Evolutionary conservation across 2,329 filamentous ascomycete species (phyloP).

Genomic region (Monilinia fructicola): DNA sequence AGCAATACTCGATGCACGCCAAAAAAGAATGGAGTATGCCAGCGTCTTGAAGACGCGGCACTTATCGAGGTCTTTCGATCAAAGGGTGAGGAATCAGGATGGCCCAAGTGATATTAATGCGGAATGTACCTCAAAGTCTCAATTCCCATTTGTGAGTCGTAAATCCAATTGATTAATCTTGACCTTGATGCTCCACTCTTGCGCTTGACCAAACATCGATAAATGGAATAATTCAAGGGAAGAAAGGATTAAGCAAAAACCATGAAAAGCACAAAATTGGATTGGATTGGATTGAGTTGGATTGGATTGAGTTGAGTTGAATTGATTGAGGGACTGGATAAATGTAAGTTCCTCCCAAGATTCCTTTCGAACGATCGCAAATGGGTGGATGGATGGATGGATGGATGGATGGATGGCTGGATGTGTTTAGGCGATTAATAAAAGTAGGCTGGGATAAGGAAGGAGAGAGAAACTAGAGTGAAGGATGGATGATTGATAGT

Average conservation of each 20-base stretch:
- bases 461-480: no score
- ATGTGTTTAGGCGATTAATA: no score
- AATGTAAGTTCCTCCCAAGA: no score
- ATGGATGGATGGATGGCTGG: no score
- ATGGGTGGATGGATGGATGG: no score
- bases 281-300: not conserved
- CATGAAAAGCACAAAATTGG: not conserved
- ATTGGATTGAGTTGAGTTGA: not conserved
- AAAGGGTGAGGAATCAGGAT: slow-evolving; percentile 8
- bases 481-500: no score
- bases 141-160: not conserved
- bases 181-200: not conserved
- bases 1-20: slow-evolving; percentile 28
- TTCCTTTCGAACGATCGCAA: no score
- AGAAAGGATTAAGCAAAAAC: not conserved
- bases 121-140: slow-evolving; percentile 8
- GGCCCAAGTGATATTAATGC: slow-evolving; percentile 9
- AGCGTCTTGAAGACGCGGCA: slow-evolving; percentile 50
- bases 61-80: slow-evolving; percentile 19
- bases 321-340: not conserved
- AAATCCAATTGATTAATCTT: not conserved
- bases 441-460: no score
- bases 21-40: slow-evolving; percentile 37
- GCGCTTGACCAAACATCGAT: slow-evolving; percentile 9
- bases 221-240: not conserved